A percentile compares a stretch with the other conserved stretches of the same genome.
Conservation (phyloP, 208 protist genomes). For the Chromosphaera perkinsii region DNA sequence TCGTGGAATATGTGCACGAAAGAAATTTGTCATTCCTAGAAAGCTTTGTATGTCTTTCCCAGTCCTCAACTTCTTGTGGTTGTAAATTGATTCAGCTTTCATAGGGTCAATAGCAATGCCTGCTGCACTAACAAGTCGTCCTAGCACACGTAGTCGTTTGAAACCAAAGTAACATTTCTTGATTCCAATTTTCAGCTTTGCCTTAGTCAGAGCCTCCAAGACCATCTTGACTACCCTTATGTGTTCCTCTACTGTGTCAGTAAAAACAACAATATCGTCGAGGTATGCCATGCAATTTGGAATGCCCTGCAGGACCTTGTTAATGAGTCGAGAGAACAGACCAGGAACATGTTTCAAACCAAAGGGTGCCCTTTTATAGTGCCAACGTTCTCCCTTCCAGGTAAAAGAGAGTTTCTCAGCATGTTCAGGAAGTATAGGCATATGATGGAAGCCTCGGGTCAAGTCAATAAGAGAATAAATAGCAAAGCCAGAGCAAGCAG, state of each 20-base stretch:
- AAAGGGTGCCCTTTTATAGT: neutral
- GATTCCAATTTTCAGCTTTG: neutral
- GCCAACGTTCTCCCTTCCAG: neutral
- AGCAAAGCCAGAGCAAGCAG: too few species aligned
- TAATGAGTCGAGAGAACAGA: neutral
- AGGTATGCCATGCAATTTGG: neutral
- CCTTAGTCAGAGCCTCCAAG: neutral
- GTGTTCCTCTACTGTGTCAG: neutral
- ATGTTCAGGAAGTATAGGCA: too few species aligned
- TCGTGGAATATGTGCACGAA: neutral
- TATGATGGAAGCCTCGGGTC: too few species aligned
- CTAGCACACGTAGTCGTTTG: neutral
- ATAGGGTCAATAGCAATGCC: neutral
- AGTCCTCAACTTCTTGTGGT: neutral
- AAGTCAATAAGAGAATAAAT: too few species aligned
- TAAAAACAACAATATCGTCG: neutral
- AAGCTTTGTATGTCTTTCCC: neutral
- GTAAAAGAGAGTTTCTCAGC: neutral
- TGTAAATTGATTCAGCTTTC: neutral
- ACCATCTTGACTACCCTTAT: neutral
- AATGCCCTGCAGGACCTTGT: neutral
- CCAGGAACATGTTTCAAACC: neutral
- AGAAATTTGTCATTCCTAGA: neutral
- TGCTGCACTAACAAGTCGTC: neutral
- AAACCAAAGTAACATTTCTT: neutral